A percentile compares a stretch with the other conserved stretches of the same genome.
These are phyloP conservation scores for Pelargonium nanum DNA, from an alignment of 345 rosid species.

Conservation along the genomic window DNA sequence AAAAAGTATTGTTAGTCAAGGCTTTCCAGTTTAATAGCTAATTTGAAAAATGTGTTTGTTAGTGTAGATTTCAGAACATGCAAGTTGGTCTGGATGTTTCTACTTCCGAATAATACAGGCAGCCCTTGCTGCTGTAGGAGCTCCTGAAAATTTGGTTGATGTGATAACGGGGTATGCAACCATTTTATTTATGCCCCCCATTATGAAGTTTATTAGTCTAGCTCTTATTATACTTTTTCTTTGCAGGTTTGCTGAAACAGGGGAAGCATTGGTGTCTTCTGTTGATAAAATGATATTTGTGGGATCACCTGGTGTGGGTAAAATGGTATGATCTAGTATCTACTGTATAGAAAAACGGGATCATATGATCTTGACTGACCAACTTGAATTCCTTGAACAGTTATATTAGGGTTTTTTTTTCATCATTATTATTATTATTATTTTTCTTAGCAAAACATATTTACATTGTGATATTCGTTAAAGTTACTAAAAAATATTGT, in stretches of 20 bases:
- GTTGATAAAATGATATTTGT: constrained; percentile 94
- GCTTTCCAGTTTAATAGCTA: neutral
- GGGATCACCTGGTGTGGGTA: constrained; percentile 94
- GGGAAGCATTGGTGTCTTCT: constrained; percentile 86
- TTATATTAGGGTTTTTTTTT: neutral
- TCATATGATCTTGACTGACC: neutral
- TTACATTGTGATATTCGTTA: neutral
- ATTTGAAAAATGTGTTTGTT: neutral
- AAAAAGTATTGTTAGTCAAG: neutral
- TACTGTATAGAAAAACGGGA: neutral
- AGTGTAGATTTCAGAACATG: constrained; percentile 76
- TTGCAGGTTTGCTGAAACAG: constrained; percentile 81
- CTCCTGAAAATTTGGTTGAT: constrained; percentile 92
- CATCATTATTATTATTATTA: constrained; percentile 4
- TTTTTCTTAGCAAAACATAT: neutral
- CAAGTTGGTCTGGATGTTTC: constrained; percentile 95
- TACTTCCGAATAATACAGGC: constrained; percentile 87
- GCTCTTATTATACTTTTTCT: constrained; percentile 13
- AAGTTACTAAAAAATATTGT: constrained; percentile 1
- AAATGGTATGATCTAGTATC: constrained; percentile 48
- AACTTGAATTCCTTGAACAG: neutral
- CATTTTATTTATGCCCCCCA: constrained; percentile 1
- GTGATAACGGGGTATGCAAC: constrained; percentile 77
- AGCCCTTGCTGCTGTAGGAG: constrained; percentile 92
- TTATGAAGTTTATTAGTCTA: constrained; percentile 2